Evolutionary conservation across 768 basidiomycete genomes (phyloP).

Genomic region (Ramaria sp.): DNA sequence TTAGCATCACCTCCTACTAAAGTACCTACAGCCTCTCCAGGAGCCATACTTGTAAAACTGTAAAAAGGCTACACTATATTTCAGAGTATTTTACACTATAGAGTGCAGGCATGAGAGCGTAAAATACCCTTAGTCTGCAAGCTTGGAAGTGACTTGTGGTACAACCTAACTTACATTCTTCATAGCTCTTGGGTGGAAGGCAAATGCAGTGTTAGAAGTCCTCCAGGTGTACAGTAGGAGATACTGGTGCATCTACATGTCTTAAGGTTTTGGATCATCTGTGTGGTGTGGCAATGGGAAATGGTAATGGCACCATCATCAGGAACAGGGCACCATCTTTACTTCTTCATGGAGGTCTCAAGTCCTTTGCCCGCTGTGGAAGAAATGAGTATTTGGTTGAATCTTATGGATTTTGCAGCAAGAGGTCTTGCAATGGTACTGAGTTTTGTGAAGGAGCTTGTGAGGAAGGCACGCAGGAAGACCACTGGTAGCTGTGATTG

Average conservation of each 20-base stretch:
- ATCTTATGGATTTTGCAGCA: background rate
- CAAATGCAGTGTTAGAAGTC: background rate
- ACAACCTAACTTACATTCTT: too few relatives aligned
- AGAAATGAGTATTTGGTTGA: background rate
- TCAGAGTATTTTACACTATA: too few relatives aligned
- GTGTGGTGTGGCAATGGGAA: background rate
- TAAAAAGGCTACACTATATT: too few relatives aligned
- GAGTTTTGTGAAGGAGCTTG: background rate
- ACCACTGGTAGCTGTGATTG: background rate
- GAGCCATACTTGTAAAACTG: too few relatives aligned
- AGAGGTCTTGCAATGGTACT: background rate
- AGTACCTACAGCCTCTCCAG: too few relatives aligned
- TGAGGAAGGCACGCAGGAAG: constrained; percentile 3
- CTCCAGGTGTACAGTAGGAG: background rate
- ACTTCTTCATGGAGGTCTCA: background rate
- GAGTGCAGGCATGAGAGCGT: too few relatives aligned
- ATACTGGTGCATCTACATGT: constrained; percentile 6
- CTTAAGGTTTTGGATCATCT: background rate
- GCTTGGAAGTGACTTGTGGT: too few relatives aligned
- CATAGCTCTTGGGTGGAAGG: too few relatives aligned
- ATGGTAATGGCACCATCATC: too few relatives aligned
- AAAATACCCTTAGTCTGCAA: too few relatives aligned
- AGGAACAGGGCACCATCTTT: too few relatives aligned
- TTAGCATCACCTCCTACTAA: too few relatives aligned
- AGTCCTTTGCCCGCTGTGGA: constrained; percentile 1